phyloP scores from a whole-genome alignment of 2,329 filamentous ascomycete genomes.

The Aureobasidium leucospermi region DNA sequence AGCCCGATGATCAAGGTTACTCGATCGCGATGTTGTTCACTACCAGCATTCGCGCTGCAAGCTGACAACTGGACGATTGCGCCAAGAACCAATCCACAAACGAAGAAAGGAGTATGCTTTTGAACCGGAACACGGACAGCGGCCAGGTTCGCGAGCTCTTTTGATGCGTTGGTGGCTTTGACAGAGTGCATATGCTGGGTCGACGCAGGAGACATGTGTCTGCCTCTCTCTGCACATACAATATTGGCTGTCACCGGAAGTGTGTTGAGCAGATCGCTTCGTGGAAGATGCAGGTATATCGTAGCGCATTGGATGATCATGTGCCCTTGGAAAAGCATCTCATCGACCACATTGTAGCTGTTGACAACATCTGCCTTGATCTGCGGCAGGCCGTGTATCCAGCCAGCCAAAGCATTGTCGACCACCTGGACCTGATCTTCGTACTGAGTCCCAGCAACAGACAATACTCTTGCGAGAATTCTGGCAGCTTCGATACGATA shows the following conservation, averaged over 20 bases:
- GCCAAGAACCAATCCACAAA: conserved; percentile 68
- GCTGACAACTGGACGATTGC: conserved; percentile 76
- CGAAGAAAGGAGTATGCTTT: conserved; percentile 76
- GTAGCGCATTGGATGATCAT: conserved; percentile 62
- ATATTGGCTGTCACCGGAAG: conserved; percentile 46
- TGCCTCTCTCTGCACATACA: conserved; percentile 38
- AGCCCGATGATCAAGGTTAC: conserved; percentile 71
- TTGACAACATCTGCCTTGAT: conserved; percentile 64
- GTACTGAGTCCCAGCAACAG: conserved; percentile 29
- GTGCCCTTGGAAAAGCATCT: conserved; percentile 85
- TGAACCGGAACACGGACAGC: conserved; percentile 62
- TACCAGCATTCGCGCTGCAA: conserved; percentile 55
- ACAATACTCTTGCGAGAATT: conserved; percentile 70
- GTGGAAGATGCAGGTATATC: conserved; percentile 72
- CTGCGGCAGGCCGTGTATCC: conserved; percentile 69
- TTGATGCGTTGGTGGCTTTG: conserved; percentile 73
- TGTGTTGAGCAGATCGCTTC: conserved; percentile 62
- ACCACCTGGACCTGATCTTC: conserved; percentile 46
- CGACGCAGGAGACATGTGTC: conserved; percentile 44
- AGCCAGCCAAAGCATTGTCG: conserved; percentile 61
- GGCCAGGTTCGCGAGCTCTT: conserved; percentile 66
- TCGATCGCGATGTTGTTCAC: conserved; percentile 59
- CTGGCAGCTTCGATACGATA: conserved; percentile 77
- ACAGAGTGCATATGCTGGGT: conserved; percentile 60
- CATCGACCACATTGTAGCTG: conserved; percentile 66